Conservation (phyloP, 2,329 filamentous ascomycete species). For the Colletotrichum graminicola region DNA sequence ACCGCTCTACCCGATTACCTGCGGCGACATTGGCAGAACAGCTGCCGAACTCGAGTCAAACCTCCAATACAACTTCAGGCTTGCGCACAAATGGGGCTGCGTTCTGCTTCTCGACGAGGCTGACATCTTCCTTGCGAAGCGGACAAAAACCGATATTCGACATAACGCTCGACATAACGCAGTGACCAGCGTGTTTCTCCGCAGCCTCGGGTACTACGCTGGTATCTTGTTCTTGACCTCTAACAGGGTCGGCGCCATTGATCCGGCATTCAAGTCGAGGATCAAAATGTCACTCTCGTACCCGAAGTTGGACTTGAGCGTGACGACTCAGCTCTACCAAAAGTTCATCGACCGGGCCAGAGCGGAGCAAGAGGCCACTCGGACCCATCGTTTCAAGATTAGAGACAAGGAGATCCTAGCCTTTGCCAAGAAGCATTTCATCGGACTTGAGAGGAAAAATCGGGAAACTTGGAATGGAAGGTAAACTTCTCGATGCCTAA, state of each 20-base stretch:
- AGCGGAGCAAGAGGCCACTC: constrained; percentile 16
- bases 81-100: constrained; percentile 41
- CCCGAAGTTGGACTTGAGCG: constrained; percentile 41
- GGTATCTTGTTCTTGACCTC: constrained; percentile 62
- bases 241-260: constrained; percentile 59
- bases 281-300: constrained; percentile 63
- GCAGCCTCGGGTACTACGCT: constrained; percentile 59
- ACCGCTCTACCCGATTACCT: not conserved
- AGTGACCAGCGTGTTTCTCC: constrained; percentile 52
- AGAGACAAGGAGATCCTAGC: constrained; percentile 4
- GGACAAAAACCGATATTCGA: constrained; percentile 61
- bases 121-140: constrained; percentile 69
- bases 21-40: constrained; percentile 40
- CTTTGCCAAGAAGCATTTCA: constrained; percentile 11
- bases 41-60: constrained; percentile 38
- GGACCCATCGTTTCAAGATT: constrained; percentile 1
- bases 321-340: constrained; percentile 30
- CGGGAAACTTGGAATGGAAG: constrained; percentile 43
- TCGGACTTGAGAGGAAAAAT: not conserved
- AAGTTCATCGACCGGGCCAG: constrained; percentile 32
- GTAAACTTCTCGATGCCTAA: not conserved
- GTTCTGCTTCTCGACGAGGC: constrained; percentile 27
- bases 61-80: constrained; percentile 28
- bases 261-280: constrained; percentile 60
- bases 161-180: constrained; percentile 18